phyloP scores from a whole-genome alignment of 768 basidiomycete genomes.

The Rhodosporidiobolus sp. region DNA sequence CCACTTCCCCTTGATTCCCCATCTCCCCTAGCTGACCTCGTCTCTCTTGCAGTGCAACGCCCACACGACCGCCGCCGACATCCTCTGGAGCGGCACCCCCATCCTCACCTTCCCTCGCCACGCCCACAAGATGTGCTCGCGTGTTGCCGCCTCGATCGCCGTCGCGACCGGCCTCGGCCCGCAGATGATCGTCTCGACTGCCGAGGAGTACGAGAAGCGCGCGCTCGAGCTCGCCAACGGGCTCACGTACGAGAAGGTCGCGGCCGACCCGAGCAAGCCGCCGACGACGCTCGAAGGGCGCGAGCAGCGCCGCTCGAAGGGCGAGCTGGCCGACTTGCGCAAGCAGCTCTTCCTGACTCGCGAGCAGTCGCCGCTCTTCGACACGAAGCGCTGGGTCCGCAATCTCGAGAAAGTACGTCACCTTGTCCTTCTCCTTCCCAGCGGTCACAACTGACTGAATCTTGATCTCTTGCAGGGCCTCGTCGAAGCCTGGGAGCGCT shows the following conservation, averaged over 20 bases:
- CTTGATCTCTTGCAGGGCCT: conserved; percentile 45
- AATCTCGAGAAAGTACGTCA: conserved; percentile 53
- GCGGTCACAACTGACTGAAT: neutral
- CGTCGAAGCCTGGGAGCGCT: conserved; percentile 54
- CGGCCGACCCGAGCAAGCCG: neutral
- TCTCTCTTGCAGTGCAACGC: conserved; percentile 54
- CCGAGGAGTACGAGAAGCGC: conserved; percentile 55
- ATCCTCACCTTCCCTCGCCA: conserved; percentile 55
- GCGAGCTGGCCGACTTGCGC: conserved; percentile 53
- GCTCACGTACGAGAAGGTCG: conserved; percentile 39
- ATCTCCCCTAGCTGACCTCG: neutral
- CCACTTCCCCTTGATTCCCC: neutral
- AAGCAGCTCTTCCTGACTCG: conserved; percentile 53
- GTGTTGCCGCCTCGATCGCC: conserved; percentile 57
- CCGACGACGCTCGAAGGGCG: conserved; percentile 24
- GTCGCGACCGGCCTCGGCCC: conserved; percentile 56
- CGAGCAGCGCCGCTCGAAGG: conserved; percentile 43
- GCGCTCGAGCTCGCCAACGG: conserved; percentile 53
- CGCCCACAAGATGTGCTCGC: conserved; percentile 56
- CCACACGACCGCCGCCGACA: conserved; percentile 57
- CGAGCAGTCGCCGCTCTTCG: conserved; percentile 55
- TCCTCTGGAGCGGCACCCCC: conserved; percentile 58
- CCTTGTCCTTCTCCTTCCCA: too few relatives aligned
- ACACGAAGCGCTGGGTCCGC: conserved; percentile 55
- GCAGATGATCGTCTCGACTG: conserved; percentile 54